Percentiles rank a stretch among this genome's conserved stretches.
These are phyloP conservation scores for Malassezia equina DNA, from an alignment of 1,284 basidiomycete species.

Conservation along the genomic window DNA sequence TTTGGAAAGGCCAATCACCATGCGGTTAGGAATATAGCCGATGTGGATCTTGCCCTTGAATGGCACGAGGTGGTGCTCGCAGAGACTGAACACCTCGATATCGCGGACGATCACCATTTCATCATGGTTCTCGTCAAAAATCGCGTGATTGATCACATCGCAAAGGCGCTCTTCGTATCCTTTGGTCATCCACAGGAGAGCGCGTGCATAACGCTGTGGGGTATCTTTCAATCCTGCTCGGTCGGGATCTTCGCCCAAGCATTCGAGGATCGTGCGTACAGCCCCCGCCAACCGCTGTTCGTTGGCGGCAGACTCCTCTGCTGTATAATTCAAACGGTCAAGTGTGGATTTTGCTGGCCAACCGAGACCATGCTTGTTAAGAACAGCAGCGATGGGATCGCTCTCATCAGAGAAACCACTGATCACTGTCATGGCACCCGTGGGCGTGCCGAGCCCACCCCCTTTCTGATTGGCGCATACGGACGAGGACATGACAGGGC, in stretches of 20 bases:
- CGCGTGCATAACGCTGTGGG: conserved; percentile 91
- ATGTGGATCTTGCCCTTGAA: conserved; percentile 72
- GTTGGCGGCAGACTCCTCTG: conserved; percentile 31
- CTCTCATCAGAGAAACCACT: conserved; percentile 21
- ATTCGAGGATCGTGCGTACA: conserved; percentile 84
- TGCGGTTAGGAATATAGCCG: conserved; percentile 90
- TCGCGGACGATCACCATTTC: conserved; percentile 99
- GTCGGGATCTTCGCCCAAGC: conserved; percentile 94
- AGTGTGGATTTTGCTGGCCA: conserved; percentile 44
- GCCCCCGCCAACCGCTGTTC: conserved; percentile 64
- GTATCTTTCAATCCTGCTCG: conserved; percentile 82
- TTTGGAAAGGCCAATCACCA: conserved; percentile 93
- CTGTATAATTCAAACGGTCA: conserved; percentile 33
- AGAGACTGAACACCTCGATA: conserved; percentile 92
- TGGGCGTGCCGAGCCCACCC: conserved; percentile 37
- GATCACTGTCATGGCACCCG: conserved; percentile 33
- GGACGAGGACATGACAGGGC: neutral
- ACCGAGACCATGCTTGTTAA: conserved; percentile 42
- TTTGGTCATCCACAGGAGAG: conserved; percentile 97
- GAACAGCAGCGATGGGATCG: conserved; percentile 32
- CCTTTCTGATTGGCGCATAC: conserved; percentile 17
- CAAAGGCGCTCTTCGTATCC: conserved; percentile 91
- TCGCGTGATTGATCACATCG: conserved; percentile 95
- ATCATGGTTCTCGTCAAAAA: conserved; percentile 98
- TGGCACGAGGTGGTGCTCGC: conserved; percentile 97